Evolutionary conservation across 805 yeast genomes (phyloP), one percentile per base, ranked within the genome.

Genomic region (Lipomyces orientalis): DNA sequence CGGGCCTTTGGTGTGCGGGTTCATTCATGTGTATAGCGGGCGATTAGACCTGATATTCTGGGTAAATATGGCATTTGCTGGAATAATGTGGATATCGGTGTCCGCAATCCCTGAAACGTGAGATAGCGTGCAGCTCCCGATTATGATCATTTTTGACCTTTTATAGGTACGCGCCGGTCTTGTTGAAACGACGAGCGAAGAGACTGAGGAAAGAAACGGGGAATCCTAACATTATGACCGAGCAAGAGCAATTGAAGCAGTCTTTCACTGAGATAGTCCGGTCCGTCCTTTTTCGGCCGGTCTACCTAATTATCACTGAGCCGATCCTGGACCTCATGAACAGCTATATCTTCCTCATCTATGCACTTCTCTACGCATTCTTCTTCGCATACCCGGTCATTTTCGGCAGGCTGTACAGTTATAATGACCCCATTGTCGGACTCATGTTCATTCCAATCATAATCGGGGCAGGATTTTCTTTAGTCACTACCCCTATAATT

Each of bases 351-450:
- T 92, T 95, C 71, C 84, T 92, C 77, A 91, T 92, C 77, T 92
- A 92, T 80, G 88, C 97, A 12, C 82, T 92, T 77, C 82, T 92
- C 62, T 92, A 92, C 75, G 97, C 97, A 12, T 92, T 92, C 81
- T 92, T 92, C 87, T 92, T 91, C 80, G 97, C 97, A 0, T 92
- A 90, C 80, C 97, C 97, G 4, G 96, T 89, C 62, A 90, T 92
- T 61, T 92, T 92, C 78, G 85, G 83, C 64, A 89, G 87, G 64
- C 82, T 91, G 62, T 91, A 92, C 75, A 92, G 88, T 57, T 91
- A 82, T 78, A 83, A 87, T 72, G 96, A 91, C 78, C 90, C 91
- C 73, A 82, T 83, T 60, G 87, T 90, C 72, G 97, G 97, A 37
- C 80, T 92, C 74, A 90, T 92, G 96, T 84, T 90, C 73, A 89